phyloP scores from a whole-genome alignment of 2,329 filamentous ascomycete genomes.

The Didymella lethalis region DNA sequence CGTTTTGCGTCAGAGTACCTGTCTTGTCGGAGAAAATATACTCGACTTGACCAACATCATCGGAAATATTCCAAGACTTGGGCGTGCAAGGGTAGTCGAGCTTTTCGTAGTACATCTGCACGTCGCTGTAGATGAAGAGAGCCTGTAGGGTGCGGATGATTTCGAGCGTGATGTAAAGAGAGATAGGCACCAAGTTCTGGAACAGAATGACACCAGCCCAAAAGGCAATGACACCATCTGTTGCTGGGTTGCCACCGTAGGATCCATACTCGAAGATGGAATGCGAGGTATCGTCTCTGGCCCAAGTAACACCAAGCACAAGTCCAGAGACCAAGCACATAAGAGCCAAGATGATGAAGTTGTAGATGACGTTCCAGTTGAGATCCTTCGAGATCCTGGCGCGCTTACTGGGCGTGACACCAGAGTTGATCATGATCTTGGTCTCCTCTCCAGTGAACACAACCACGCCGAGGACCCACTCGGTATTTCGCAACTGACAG shows the following conservation, averaged over 20 bases:
- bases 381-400: slow-evolving; percentile 89
- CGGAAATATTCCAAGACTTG: slow-evolving; percentile 98
- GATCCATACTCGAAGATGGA: slow-evolving; percentile 86
- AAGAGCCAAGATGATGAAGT: slow-evolving; percentile 85
- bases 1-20: slow-evolving; percentile 87
- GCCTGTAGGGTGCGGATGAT: slow-evolving; percentile 93
- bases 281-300: slow-evolving; percentile 74
- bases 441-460: slow-evolving; percentile 95
- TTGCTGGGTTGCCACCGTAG: slow-evolving; percentile 73
- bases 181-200: slow-evolving; percentile 98
- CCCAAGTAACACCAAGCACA: slow-evolving; percentile 85
- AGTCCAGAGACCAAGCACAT: slow-evolving; percentile 91
- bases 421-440: slow-evolving; percentile 99
- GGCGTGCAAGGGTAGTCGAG: slow-evolving; percentile 95
- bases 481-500: slow-evolving; percentile 91
- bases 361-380: slow-evolving; percentile 97
- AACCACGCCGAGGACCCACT: slow-evolving; percentile 93
- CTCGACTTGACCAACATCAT: slow-evolving; percentile 96
- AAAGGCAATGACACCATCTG: slow-evolving; percentile 95
- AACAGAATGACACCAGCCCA: slow-evolving; percentile 95
- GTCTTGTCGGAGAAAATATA: slow-evolving; percentile 99
- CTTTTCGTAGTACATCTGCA: slow-evolving; percentile 95
- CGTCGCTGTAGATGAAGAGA: slow-evolving; percentile 96
- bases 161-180: slow-evolving; percentile 95
- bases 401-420: slow-evolving; percentile 92